Evolutionary conservation across 2,329 filamentous ascomycete genomes (phyloP), one percentile per base, ranked within the genome.

Genomic region (Chaetomium globosum): DNA sequence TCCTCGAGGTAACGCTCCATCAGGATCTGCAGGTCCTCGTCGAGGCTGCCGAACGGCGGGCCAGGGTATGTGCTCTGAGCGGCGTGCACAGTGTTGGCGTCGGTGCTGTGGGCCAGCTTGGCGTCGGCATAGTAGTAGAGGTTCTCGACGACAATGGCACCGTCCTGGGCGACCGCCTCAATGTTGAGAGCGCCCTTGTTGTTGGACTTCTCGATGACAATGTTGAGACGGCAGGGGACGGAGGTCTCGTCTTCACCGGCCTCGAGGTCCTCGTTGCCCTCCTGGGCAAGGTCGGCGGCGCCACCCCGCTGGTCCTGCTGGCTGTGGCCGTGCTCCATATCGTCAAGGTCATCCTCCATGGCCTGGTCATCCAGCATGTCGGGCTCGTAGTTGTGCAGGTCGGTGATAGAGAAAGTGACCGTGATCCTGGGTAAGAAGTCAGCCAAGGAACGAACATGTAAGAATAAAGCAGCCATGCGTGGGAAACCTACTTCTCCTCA

Each of bases 1-100:
- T 97, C 95, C 79, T 97, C 93, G 69, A 99, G 86, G 82, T 94
- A 99, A 73, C 90, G 87, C 85, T 98, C 94, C 77, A 98, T 84
- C 73, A 97, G 85, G 61, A 92, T 85, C 83, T 98, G 94, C 53
- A 99, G 86, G 77, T 98, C 94, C 81, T 97, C 93, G 76, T 99
- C 95, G 65, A 99, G 87, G 82, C 92, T 96, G 80, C 88, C 89
- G 78, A 97, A 98, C 63, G 92, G 91, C 67, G 95, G 95, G 63
- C 95, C 95, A 51, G 91, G 89, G 82, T 98, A 99, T 71, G 93
- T 79, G 69, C 88, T 87, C 77, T 90, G 86, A 74, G 92, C 85
- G 73, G 86, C 82, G 84, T 92, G 93, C 71, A 90, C 87, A 75
- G 87, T 85, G 74, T 96, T 92, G 69, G 92, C 88, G 59, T 84